Percentiles rank a stretch among this genome's conserved stretches.
Evolutionary conservation across 768 basidiomycete genomes (phyloP).

Genomic region (Trametes gibbosa): DNA sequence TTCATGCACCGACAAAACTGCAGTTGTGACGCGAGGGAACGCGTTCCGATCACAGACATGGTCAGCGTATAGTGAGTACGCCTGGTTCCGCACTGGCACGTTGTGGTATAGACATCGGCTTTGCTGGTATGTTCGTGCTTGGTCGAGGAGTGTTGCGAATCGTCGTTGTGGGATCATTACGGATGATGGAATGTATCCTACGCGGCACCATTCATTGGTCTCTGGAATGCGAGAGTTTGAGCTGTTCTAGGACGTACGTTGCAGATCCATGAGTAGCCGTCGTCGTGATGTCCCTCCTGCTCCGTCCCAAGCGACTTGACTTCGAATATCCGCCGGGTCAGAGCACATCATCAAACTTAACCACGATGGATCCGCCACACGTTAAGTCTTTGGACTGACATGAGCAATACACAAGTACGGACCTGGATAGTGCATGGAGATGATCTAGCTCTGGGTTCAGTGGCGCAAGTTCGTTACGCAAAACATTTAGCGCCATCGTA

Average conservation of each 20-base stretch:
- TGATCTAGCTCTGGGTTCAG: slow-evolving; percentile 76
- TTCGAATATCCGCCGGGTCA: slow-evolving; percentile 76
- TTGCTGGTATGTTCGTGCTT: slow-evolving; percentile 80
- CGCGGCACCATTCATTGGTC: neutral
- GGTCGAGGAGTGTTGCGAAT: slow-evolving; percentile 79
- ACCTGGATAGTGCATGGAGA: slow-evolving; percentile 89
- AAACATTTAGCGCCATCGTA: slow-evolving; percentile 77
- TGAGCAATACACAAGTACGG: neutral
- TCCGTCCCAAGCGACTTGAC: slow-evolving; percentile 87
- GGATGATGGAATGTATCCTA: slow-evolving; percentile 87
- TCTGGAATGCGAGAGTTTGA: neutral
- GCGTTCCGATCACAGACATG: slow-evolving; percentile 76
- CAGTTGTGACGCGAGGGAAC: slow-evolving; percentile 86
- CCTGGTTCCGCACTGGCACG: slow-evolving; percentile 48
- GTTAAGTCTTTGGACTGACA: neutral
- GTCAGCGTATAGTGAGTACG: slow-evolving; percentile 85
- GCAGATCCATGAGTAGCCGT: slow-evolving; percentile 72
- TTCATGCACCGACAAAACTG: slow-evolving; percentile 78
- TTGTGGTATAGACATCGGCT: slow-evolving; percentile 87
- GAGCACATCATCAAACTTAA: slow-evolving; percentile 89
- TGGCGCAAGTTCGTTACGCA: slow-evolving; percentile 87
- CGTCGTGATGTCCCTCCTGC: slow-evolving; percentile 76
- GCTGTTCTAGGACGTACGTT: slow-evolving; percentile 50
- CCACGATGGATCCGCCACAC: slow-evolving; percentile 1
- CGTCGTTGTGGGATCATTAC: slow-evolving; percentile 93